Evolutionary conservation across 106 monocot species (phyloP), one percentile per base, ranked within the genome.

Genomic region (Platanthera guangdongensis): DNA sequence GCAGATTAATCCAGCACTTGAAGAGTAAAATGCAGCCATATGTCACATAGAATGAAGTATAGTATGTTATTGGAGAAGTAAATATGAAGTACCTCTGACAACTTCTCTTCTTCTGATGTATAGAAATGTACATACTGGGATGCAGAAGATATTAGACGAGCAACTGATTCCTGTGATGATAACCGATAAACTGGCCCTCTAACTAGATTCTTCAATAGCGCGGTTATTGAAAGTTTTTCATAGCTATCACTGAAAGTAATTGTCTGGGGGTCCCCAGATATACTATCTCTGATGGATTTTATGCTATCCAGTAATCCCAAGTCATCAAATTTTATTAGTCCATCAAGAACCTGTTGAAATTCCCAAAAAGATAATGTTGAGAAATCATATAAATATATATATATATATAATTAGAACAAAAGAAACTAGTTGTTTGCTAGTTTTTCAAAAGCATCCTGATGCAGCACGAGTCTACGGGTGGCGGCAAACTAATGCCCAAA

Each of bases 341-440:
- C 93, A 86, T 96, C 95, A 84, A 96, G 12, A 67, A 96, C 90
- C 95, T 93, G 82, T 71, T 63, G 47, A 47, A 50, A 5, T 53
- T 63, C 30, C 3, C 2, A 68, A 57, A 49, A 72, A 51, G 18
- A 49, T 5, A 50, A 5, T 9, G 15, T 51, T 32, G 8, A 50
- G 51, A 15, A 50, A 72, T 51, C 50, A 72, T 9, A 72, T 18
- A 68, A 21, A 22, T 0, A 50, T 51, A 72, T 46, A 39, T 39
- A 39, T 39, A 39, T 39, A 39, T 39, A 39, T 39, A 39, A 15
- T 51, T 50, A 4, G 4, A 51, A 51, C 4, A 22, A 46, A 47
- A 71, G 45, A 15, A 71, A 2, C 15, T 25, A 64, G 21, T 64
- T 55, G n/a, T 13, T 14, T 16, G 1, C 13, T 15, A 55, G 1